Evolutionary conservation across 306 rosid genomes (phyloP).

Genomic region (Coriaria nepalensis): DNA sequence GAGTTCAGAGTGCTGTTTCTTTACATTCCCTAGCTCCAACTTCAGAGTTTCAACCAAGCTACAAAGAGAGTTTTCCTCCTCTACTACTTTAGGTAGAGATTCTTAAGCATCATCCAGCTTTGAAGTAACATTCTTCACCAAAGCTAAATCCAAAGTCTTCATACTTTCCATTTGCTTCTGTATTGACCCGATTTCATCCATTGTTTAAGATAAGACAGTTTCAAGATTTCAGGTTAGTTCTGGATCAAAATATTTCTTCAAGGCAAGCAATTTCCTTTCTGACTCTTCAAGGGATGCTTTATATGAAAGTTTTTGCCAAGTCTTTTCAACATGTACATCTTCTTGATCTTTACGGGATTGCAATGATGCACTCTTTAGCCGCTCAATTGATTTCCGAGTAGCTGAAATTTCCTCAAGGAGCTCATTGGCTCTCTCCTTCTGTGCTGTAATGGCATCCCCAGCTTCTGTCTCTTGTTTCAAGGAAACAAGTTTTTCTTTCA

Average conservation of each 20-base stretch:
- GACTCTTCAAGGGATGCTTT: conserved; percentile 58
- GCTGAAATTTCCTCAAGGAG: conserved; percentile 66
- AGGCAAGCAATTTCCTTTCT: conserved; percentile 36
- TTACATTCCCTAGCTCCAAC: conserved; percentile 73
- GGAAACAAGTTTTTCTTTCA: conserved; percentile 47
- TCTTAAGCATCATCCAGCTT: conserved; percentile 85
- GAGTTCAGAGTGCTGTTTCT: conserved; percentile 63
- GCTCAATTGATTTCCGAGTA: conserved; percentile 58
- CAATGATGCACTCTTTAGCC: conserved; percentile 50
- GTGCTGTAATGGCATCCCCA: conserved; percentile 41
- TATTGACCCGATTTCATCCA: conserved; percentile 48
- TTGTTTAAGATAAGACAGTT: conserved; percentile 40
- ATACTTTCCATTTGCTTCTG: conserved; percentile 70
- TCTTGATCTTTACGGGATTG: conserved; percentile 65
- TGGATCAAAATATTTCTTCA: conserved; percentile 53
- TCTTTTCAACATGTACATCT: conserved; percentile 54
- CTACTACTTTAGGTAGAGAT: conserved; percentile 70
- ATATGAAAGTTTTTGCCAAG: conserved; percentile 51
- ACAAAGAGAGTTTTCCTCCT: conserved; percentile 79
- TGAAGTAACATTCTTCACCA: conserved; percentile 53
- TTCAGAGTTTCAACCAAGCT: conserved; percentile 59
- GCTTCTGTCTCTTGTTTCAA: conserved; percentile 53
- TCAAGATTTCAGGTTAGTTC: conserved; percentile 52
- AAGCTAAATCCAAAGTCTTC: conserved; percentile 56
- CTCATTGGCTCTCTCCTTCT: conserved; percentile 45